These are phyloP conservation scores for Musa troglodytarum DNA, from an alignment of 176 grass and related monocot species.

Conservation along the genomic window DNA sequence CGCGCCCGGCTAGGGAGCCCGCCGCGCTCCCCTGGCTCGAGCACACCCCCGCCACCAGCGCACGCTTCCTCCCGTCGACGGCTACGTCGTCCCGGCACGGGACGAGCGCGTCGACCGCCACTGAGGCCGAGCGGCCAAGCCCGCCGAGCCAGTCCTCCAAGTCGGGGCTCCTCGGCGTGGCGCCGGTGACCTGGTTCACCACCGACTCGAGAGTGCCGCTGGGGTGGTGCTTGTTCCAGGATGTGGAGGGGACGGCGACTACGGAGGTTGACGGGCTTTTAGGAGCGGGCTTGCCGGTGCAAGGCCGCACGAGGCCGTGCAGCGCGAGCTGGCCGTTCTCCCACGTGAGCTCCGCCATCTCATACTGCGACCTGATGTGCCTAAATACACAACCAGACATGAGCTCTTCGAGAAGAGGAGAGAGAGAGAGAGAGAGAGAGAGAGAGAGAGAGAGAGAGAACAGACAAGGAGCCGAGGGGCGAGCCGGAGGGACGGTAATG, in stretches of 20 bases:
- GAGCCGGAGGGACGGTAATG: conserved; percentile 1
- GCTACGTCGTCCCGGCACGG: conserved; percentile 32
- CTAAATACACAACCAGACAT: background rate
- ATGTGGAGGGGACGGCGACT: conserved; percentile 1
- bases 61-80: conserved; percentile 28
- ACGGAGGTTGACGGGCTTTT: background rate
- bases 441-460: background rate
- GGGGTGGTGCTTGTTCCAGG: conserved; percentile 15
- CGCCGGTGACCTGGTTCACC: conserved; percentile 49
- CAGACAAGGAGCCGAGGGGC: conserved; percentile 8
- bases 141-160: background rate
- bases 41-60: conserved; percentile 38
- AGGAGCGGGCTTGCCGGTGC: background rate
- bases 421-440: background rate
- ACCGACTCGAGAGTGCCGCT: conserved; percentile 70
- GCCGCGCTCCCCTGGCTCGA: conserved; percentile 65
- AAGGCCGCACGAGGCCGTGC: conserved; percentile 34
- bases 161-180: background rate
- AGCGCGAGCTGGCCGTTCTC: conserved; percentile 71
- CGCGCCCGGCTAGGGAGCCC: conserved; percentile 13
- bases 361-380: conserved; percentile 41
- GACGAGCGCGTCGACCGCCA: conserved; percentile 42
- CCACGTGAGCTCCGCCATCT: conserved; percentile 84
- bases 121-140: background rate
- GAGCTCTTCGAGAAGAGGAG: background rate